A percentile compares a stretch with the other conserved stretches of the same genome.
Conservation (phyloP, 1,139 yeast genomes). For the Candida frijolesensis region DNA sequence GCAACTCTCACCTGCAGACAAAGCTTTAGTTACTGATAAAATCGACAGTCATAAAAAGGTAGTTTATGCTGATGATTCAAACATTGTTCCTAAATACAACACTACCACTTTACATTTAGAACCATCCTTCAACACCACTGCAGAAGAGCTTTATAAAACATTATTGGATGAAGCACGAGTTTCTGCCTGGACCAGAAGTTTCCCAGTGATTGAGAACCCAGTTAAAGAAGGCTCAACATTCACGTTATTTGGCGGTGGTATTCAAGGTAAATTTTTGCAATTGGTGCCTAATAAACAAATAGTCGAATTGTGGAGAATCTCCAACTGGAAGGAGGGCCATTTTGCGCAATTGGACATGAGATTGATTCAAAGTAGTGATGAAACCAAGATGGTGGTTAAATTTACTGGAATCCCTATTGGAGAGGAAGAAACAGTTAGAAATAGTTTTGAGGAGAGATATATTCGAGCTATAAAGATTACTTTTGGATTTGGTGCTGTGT, state of each 20-base stretch:
- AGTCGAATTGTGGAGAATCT: conserved; percentile 81
- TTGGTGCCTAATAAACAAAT: conserved; percentile 61
- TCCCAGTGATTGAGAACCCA: conserved; percentile 58
- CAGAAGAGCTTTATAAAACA: conserved; percentile 79
- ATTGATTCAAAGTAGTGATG: conserved; percentile 76
- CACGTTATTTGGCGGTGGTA: conserved; percentile 86
- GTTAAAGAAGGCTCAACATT: conserved; percentile 65
- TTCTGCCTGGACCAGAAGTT: conserved; percentile 86
- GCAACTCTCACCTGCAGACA: conserved; percentile 4
- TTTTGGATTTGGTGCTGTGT: conserved; percentile 90
- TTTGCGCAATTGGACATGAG: conserved; percentile 67
- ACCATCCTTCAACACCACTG: conserved; percentile 82
- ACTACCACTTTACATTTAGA: conserved; percentile 79
- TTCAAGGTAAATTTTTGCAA: conserved; percentile 66
- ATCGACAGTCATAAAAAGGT: background rate
- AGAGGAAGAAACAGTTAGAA: conserved; percentile 88
- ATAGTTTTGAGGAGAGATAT: conserved; percentile 86
- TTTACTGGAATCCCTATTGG: conserved; percentile 95
- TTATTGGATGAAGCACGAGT: conserved; percentile 76
- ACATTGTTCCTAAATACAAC: conserved; percentile 61
- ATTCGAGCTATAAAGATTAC: conserved; percentile 85
- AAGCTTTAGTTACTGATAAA: conserved; percentile 8
- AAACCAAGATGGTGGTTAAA: conserved; percentile 76
- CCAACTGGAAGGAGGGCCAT: conserved; percentile 86
- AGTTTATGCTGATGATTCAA: background rate